Evolutionary conservation across 495 filamentous ascomycete genomes (phyloP).

Genomic region (Daldinia concentrica): DNA sequence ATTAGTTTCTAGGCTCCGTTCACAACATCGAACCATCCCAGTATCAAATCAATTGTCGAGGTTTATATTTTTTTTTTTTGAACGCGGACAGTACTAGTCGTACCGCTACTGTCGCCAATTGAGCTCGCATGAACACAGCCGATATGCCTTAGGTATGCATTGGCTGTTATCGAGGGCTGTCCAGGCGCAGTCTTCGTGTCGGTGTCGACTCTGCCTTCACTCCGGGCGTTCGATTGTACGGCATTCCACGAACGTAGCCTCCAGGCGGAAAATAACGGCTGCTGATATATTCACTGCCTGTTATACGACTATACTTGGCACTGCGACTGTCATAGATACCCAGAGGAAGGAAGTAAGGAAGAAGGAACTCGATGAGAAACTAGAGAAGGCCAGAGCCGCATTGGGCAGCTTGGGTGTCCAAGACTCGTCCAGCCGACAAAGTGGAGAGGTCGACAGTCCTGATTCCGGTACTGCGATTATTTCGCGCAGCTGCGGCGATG

Average conservation of each 20-base stretch:
- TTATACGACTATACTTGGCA: slow-evolving; percentile 76
- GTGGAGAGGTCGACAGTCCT: not conserved
- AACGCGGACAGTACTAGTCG: slow-evolving; percentile 1
- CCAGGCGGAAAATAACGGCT: slow-evolving; percentile 61
- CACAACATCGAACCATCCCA: slow-evolving; percentile 34
- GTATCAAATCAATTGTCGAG: slow-evolving; percentile 24
- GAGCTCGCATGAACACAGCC: slow-evolving; percentile 5
- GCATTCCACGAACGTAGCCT: slow-evolving; percentile 61
- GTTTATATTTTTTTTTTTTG: too few species aligned
- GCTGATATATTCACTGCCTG: slow-evolving; percentile 73
- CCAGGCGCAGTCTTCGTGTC: slow-evolving; percentile 67
- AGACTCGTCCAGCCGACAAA: slow-evolving; percentile 32
- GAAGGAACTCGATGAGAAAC: slow-evolving; percentile 68
- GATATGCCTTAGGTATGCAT: slow-evolving; percentile 68
- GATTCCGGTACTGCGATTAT: slow-evolving; percentile 1
- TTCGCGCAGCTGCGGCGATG: not conserved
- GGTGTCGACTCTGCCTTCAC: slow-evolving; percentile 70
- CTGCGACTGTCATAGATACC: slow-evolving; percentile 73
- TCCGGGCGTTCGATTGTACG: slow-evolving; percentile 62
- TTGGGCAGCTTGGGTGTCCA: slow-evolving; percentile 41
- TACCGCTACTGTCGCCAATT: slow-evolving; percentile 16
- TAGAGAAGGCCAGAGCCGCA: slow-evolving; percentile 60
- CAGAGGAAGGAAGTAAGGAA: slow-evolving; percentile 68
- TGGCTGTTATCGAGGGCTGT: slow-evolving; percentile 74
- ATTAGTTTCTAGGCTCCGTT: slow-evolving; percentile 1